These are phyloP conservation scores for Phytophthora chlamydospora DNA, from an alignment of 352 stramenopile genomes.

Conservation along the genomic window DNA sequence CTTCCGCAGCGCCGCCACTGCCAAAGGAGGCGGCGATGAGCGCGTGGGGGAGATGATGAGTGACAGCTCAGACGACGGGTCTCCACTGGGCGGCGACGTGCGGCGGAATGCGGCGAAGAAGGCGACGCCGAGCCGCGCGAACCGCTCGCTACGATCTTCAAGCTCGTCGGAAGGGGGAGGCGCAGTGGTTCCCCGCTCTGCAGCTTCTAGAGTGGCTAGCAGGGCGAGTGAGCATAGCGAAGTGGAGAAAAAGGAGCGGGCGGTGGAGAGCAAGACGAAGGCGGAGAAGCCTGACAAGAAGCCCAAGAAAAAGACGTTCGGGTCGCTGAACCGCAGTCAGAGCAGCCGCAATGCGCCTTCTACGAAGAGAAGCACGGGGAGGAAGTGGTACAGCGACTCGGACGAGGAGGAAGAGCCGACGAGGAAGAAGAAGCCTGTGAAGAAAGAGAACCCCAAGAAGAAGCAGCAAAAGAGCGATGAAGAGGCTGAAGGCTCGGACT, in stretches of 20 bases:
- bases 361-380: slow-evolving; percentile 32
- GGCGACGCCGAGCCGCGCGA: slow-evolving; percentile 13
- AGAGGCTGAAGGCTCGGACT: slow-evolving; percentile 33
- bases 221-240: slow-evolving; percentile 11
- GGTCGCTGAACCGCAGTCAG: slow-evolving; percentile 14
- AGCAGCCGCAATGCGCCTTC: slow-evolving; percentile 24
- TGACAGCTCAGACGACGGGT: slow-evolving; percentile 62
- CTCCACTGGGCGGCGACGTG: slow-evolving; percentile 24
- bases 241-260: slow-evolving; percentile 1
- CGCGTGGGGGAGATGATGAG: slow-evolving; percentile 65
- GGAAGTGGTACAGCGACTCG: slow-evolving; percentile 65
- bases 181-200: slow-evolving; percentile 11
- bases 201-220: slow-evolving; percentile 5
- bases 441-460: slow-evolving; percentile 14
- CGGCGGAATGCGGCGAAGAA: slow-evolving; percentile 22
- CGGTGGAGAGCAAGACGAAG: slow-evolving; percentile 10
- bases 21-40: slow-evolving; percentile 26
- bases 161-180: slow-evolving; percentile 19
- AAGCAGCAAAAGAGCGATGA: slow-evolving; percentile 10
- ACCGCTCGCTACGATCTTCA: slow-evolving; percentile 27
- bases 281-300: slow-evolving; percentile 7
- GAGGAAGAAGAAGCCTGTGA: slow-evolving; percentile 14
- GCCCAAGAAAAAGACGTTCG: slow-evolving; percentile 22
- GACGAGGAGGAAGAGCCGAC: slow-evolving; percentile 38
- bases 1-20: slow-evolving; percentile 29